Conservation (phyloP, 2,329 filamentous ascomycete genomes). For the Fusarium abutilonis region DNA sequence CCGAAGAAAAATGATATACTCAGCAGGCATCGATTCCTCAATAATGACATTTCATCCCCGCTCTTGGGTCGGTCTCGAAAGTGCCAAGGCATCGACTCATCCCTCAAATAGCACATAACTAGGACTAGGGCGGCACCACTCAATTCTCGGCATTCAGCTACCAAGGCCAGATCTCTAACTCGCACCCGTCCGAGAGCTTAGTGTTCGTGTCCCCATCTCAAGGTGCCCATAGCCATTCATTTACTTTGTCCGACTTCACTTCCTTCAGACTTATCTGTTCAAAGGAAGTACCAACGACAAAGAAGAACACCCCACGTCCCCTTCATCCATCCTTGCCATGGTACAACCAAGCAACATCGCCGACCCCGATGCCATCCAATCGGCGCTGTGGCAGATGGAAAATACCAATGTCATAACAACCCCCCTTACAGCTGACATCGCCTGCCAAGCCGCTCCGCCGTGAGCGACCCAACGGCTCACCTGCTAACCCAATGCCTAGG, state of each 20-base stretch:
- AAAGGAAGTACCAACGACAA: slow-evolving; percentile 7
- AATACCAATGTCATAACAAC: slow-evolving; percentile 16
- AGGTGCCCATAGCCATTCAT: slow-evolving; percentile 1
- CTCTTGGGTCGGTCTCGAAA: background rate
- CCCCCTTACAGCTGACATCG: slow-evolving; percentile 17
- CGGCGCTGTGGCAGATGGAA: slow-evolving; percentile 20
- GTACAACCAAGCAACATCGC: slow-evolving; percentile 16
- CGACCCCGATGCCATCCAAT: slow-evolving; percentile 10
- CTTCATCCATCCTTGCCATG: slow-evolving; percentile 3
- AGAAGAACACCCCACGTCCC: background rate
- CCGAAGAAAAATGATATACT: slow-evolving; percentile 5
- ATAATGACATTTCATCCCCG: slow-evolving; percentile 8
- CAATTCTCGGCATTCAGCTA: slow-evolving; percentile 2
- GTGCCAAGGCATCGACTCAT: background rate
- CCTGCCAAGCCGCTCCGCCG: slow-evolving; percentile 22
- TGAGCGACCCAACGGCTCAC: slow-evolving; percentile 34
- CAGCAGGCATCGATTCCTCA: background rate
- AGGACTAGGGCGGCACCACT: slow-evolving; percentile 2
- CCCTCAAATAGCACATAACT: background rate
- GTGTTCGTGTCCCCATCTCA: slow-evolving; percentile 7
- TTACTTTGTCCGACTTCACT: slow-evolving; percentile 19
- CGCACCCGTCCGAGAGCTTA: slow-evolving; percentile 9
- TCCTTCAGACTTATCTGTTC: slow-evolving; percentile 7
- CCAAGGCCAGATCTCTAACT: background rate
- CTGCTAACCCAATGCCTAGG: slow-evolving; percentile 32